Evolutionary conservation across 2,329 filamentous ascomycete species (phyloP), one percentile per base, ranked within the genome.

Genomic region (Venturia oleaginea): DNA sequence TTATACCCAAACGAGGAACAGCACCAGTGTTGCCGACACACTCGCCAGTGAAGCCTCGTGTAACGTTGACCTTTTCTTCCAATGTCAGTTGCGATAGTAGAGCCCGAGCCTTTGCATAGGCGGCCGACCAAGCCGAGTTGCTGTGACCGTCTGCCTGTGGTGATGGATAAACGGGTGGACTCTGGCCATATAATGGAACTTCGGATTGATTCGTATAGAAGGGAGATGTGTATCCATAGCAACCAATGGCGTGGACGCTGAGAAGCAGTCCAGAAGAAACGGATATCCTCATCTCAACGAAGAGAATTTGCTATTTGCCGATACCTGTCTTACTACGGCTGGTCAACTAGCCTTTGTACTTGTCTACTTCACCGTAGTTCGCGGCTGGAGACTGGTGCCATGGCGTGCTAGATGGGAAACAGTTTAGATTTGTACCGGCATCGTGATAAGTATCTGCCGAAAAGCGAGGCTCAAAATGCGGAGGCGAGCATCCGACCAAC

Each of bases 51-150:
- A 46, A 19, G 22, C 63, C 62, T n/a, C n/a, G 30, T 13, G 48
- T 48, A 3, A 66, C 22, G 30, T 43, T 62, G 43, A 32, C 54
- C 40, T 67, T 67, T 46, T 67, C 65, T 10, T 46, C 54, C 37
- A 46, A 37, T n/a, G 60, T 67, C 65, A 67, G 22, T 17, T 51
- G 46, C 10, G 46, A 51, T 17, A 51, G 17, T 11, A 51, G 46
- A 15, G 46, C 11, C 13, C 22, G 46, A 22, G 46, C 46, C 46
- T 51, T 51, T 4, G 13, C 3, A 24, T 51, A 51, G 46, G 46
- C 46, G 11, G 46, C 22, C 46, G 22, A 51, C 46, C 46, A 51
- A 27, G 46, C 46, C 46, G 46, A 51, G 22, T 24, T 51, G 22
- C 46, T 51, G 46, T 51, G 46, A 22, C 46, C 46, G 27, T 51